Evolutionary conservation across 768 basidiomycete genomes (phyloP).

Genomic region (Xerocomus potaroensis): DNA sequence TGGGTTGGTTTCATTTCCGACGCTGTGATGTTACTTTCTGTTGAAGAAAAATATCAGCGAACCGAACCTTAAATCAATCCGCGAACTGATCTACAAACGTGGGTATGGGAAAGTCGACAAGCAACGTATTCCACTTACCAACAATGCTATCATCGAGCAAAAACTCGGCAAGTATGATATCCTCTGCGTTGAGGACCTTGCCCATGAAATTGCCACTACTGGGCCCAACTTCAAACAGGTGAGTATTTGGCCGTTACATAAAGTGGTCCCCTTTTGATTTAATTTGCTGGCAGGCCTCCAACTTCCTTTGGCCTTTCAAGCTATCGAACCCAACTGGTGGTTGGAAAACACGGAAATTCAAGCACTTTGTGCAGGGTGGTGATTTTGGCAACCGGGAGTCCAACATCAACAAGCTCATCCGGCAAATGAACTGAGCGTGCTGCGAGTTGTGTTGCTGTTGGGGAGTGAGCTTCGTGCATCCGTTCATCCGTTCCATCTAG

Average conservation of each 20-base stretch:
- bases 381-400: conserved; percentile 96
- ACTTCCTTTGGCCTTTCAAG: conserved; percentile 99
- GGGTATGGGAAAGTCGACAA: conserved; percentile 98
- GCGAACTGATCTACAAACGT: conserved; percentile 98
- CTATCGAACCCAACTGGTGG: conserved; percentile 98
- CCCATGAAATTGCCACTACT: conserved; percentile 92
- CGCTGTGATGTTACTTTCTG: neutral
- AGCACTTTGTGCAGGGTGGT: conserved; percentile 93
- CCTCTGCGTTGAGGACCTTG: conserved; percentile 94
- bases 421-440: conserved; percentile 77
- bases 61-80: conserved; percentile 94
- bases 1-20: conserved; percentile 52
- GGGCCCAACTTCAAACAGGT: conserved; percentile 99
- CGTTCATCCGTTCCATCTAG: conserved; percentile 6
- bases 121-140: conserved; percentile 92
- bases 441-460: conserved; percentile 1
- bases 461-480: conserved; percentile 5
- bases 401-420: conserved; percentile 97
- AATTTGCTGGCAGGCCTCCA: conserved; percentile 54
- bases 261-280: neutral
- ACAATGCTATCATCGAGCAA: conserved; percentile 91
- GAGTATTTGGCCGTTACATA: conserved; percentile 24
- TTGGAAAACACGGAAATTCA: conserved; percentile 98
- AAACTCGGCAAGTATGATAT: conserved; percentile 91
- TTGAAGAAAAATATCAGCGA: conserved; percentile 48